Evolutionary conservation across 2,329 filamentous ascomycete genomes (phyloP), one percentile per base, ranked within the genome.

Genomic region (Ceratocystis alfenasii): DNA sequence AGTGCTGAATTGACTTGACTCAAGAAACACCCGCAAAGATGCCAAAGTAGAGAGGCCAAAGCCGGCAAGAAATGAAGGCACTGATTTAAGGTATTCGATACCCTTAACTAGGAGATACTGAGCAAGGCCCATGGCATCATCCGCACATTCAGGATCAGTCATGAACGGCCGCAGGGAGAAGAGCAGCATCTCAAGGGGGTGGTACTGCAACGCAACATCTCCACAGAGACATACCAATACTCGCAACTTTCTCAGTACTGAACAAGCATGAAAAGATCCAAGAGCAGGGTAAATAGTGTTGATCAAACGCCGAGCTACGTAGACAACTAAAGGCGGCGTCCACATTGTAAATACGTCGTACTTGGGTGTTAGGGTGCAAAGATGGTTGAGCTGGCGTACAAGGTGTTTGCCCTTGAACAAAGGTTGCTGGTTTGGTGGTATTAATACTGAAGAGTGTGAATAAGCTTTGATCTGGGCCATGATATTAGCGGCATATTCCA

Each of bases 161-260:
- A 97, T 78, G 70, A 91, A 95, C 0, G 86, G 85, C 8, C 88
- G 82, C 22, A 96, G 79, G 1, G 88, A 87, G 71, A 91, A 89
- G 1, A 99, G 79, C 0, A 95, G 80, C 89, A 96, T 94, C 74
- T 99, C 90, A 15, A 96, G 74, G 10, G 90, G 89, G 72, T 97
- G 97, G 0, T 87, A 88, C 50, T 84, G 78, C 28, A 87, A 79
- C n/a, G 88, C 89, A 63, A 86, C 80, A 0, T 83, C 74, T 0
- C 90, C 91, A 30, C 90, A 87, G 59, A 97, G 77, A 67, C 85
- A 88, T 30, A 97, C 81, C 17, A 97, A 76, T 7, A 96, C 83
- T 44, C 91, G 83, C 60, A 97, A 81, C 72, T 95, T 96, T 48
- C 92, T 86, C 63, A 99, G 81, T 2, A 96, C 85, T 1, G 90